A percentile compares a stretch with the other conserved stretches of the same genome.
phyloP scores from a whole-genome alignment of 2,329 filamentous ascomycete genomes.

The Colletotrichum australisinense region DNA sequence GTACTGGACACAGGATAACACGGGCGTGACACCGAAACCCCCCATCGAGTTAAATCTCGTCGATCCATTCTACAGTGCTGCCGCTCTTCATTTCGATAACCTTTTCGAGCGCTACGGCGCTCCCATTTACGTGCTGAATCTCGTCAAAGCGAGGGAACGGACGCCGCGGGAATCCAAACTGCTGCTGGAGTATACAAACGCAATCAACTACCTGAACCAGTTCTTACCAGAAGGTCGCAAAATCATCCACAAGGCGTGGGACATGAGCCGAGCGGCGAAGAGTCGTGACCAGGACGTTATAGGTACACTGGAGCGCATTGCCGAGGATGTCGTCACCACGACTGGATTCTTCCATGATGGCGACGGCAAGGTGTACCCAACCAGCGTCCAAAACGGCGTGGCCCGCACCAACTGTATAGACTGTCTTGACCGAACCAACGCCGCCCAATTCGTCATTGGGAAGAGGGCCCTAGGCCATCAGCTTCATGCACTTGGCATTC shows the following conservation, averaged over 20 bases:
- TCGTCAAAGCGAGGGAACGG: constrained; percentile 90
- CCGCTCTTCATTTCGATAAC: constrained; percentile 94
- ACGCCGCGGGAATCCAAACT: constrained; percentile 93
- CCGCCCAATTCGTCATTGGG: constrained; percentile 96
- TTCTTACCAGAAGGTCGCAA: constrained; percentile 86
- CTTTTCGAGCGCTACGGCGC: constrained; percentile 93
- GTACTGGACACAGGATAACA: constrained; percentile 97
- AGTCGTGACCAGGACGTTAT: constrained; percentile 94
- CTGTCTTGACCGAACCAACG: constrained; percentile 96
- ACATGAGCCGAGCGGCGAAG: constrained; percentile 97
- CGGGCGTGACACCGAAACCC: constrained; percentile 94
- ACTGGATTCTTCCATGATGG: constrained; percentile 98
- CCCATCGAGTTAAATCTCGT: constrained; percentile 96
- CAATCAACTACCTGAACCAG: constrained; percentile 93
- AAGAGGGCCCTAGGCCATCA: constrained; percentile 94
- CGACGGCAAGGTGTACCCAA: constrained; percentile 72
- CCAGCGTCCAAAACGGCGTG: constrained; percentile 88
- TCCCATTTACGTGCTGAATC: constrained; percentile 90
- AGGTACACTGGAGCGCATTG: constrained; percentile 87
- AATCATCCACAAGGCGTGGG: constrained; percentile 95
- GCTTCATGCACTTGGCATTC: constrained; percentile 89
- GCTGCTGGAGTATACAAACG: constrained; percentile 85
- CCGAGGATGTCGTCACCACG: constrained; percentile 83
- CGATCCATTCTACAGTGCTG: constrained; percentile 94
- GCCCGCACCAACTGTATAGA: constrained; percentile 98